A percentile compares a stretch with the other conserved stretches of the same genome.
These are phyloP conservation scores for Talaromyces nanjingensis DNA, from an alignment of 495 filamentous ascomycete species.

Conservation along the genomic window DNA sequence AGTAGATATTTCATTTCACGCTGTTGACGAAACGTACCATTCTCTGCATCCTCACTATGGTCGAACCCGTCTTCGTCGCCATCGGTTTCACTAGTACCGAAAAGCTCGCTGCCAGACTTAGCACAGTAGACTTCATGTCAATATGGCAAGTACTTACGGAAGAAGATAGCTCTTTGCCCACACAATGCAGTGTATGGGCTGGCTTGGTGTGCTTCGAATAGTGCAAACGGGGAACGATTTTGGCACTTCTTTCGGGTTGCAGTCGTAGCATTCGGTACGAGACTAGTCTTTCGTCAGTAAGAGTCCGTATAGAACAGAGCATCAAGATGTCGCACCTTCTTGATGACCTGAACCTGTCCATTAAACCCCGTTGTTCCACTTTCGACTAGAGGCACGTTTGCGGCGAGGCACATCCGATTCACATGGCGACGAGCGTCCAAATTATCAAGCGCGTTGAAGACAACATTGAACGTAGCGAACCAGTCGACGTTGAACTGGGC, in stretches of 20 bases:
- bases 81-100: conserved; percentile 84
- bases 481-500: conserved; percentile 82
- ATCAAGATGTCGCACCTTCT: conserved; percentile 47
- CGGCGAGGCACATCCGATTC: conserved; percentile 94
- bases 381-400: conserved; percentile 85
- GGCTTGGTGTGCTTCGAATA: conserved; percentile 87
- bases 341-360: conserved; percentile 94
- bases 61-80: conserved; percentile 58
- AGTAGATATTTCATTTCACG: conserved; percentile 12
- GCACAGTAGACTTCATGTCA: not conserved
- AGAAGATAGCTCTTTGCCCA: conserved; percentile 97
- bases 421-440: conserved; percentile 91
- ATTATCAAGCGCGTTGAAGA: conserved; percentile 98
- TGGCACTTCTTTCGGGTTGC: conserved; percentile 76
- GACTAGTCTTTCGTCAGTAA: conserved; percentile 37
- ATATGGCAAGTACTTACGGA: conserved; percentile 42
- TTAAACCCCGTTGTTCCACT: conserved; percentile 98
- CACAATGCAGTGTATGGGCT: conserved; percentile 98
- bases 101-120: conserved; percentile 60
- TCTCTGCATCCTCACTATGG: conserved; percentile 69
- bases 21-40: conserved; percentile 40
- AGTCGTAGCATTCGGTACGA: conserved; percentile 96
- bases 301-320: not conserved
- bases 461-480: conserved; percentile 75
- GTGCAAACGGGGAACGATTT: conserved; percentile 95